Evolutionary conservation across 768 basidiomycete genomes (phyloP).

Genomic region (Sistotremastrum suecicum): DNA sequence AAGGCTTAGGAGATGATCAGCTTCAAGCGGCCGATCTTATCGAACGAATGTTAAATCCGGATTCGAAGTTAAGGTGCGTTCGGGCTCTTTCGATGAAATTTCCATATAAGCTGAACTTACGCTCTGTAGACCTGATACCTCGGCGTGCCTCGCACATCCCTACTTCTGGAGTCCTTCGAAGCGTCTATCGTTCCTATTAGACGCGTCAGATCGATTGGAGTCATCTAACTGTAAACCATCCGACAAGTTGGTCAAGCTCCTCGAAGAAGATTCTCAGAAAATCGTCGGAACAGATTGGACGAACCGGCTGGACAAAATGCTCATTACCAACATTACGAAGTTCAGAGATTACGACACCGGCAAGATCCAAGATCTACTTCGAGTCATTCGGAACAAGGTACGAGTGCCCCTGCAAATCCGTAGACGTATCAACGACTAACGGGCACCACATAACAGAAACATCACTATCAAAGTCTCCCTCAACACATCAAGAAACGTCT

Average conservation of each 20-base stretch:
- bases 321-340: conserved; percentile 91
- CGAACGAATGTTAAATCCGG: conserved; percentile 57
- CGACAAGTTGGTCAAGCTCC: conserved; percentile 53
- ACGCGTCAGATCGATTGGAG: conserved; percentile 94
- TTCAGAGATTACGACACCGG: conserved; percentile 92
- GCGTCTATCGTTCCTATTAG: conserved; percentile 87
- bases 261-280: conserved; percentile 54
- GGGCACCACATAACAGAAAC: conserved; percentile 45
- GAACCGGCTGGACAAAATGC: conserved; percentile 66
- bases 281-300: conserved; percentile 93
- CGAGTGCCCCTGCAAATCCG: conserved; percentile 11
- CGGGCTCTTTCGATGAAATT: conserved; percentile 1
- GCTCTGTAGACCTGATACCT: conserved; percentile 64
- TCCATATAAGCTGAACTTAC: conserved; percentile 3
- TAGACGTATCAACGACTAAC: background rate
- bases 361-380: conserved; percentile 81
- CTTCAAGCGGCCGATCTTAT: conserved; percentile 83
- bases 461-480: conserved; percentile 95
- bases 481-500: conserved; percentile 80
- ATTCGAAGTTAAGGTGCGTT: conserved; percentile 60
- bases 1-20: conserved; percentile 84
- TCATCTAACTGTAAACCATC: conserved; percentile 92
- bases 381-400: conserved; percentile 93
- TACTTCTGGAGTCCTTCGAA: conserved; percentile 92
- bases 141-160: conserved; percentile 78